Evolutionary conservation across 1,139 yeast genomes (phyloP).

Genomic region (Saccharomycopsis crataegensis): DNA sequence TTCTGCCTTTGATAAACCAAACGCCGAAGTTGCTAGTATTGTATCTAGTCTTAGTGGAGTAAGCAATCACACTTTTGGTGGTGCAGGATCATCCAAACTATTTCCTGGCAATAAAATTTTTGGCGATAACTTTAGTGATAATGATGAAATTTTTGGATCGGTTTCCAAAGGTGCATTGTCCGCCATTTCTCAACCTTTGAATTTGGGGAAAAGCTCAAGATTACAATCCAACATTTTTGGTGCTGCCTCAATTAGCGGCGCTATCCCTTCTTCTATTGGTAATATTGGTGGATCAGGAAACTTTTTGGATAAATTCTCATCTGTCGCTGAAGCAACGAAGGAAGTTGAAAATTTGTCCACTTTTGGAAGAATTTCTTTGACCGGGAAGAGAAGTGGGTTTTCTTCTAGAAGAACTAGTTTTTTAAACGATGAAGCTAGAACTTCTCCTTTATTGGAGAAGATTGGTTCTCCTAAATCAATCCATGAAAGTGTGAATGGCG

Average conservation of each 20-base stretch:
- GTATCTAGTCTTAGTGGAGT: conserved; percentile 30
- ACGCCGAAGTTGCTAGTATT: conserved; percentile 40
- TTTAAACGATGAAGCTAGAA: conserved; percentile 28
- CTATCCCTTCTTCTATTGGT: conserved; percentile 33
- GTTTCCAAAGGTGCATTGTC: conserved; percentile 43
- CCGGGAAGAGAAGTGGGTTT: conserved; percentile 25
- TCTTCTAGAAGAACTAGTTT: conserved; percentile 44
- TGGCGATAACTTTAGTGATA: conserved; percentile 21
- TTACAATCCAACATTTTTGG: conserved; percentile 37
- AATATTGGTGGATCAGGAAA: conserved; percentile 29
- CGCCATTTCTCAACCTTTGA: conserved; percentile 33
- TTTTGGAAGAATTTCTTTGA: conserved; percentile 26
- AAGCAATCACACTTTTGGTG: conserved; percentile 23
- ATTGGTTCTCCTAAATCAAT: conserved; percentile 39
- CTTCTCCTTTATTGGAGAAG: conserved; percentile 21
- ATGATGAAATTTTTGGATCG: conserved; percentile 40
- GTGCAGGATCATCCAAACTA: conserved; percentile 11
- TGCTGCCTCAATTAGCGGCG: conserved; percentile 58
- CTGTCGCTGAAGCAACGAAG: conserved; percentile 75
- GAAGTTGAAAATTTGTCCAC: conserved; percentile 49
- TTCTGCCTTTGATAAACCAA: conserved; percentile 36
- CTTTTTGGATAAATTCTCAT: conserved; percentile 58
- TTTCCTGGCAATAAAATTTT: conserved; percentile 1
- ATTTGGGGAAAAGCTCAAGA: conserved; percentile 22
- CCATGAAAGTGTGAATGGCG: conserved; percentile 43